These are phyloP conservation scores for Drechmeria coniospora DNA, from an alignment of 2,329 filamentous ascomycete genomes.

Conservation along the genomic window DNA sequence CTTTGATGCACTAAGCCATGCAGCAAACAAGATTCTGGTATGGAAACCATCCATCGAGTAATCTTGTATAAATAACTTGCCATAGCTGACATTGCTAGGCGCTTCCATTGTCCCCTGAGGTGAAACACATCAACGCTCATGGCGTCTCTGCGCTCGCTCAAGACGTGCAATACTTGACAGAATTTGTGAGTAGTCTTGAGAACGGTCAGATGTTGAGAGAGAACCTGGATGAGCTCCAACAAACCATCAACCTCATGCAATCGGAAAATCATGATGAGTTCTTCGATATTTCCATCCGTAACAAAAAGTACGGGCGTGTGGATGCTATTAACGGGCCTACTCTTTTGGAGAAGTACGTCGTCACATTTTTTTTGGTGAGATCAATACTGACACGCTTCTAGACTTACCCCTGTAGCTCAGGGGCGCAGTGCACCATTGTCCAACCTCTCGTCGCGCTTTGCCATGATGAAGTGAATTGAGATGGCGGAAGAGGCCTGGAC, in stretches of 20 bases:
- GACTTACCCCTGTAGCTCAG: conserved; percentile 48
- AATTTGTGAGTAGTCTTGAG: conserved; percentile 76
- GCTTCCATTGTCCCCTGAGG: conserved; percentile 61
- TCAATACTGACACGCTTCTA: conserved; percentile 18
- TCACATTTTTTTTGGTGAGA: neutral
- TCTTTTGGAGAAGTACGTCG: conserved; percentile 71
- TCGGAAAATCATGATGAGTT: conserved; percentile 90
- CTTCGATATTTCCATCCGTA: conserved; percentile 77
- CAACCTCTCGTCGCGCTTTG: conserved; percentile 62
- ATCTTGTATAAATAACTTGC: too few species aligned
- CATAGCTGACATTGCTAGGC: conserved; percentile 36
- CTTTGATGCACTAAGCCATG: conserved; percentile 87
- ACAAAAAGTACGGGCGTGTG: conserved; percentile 87
- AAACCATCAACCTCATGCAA: conserved; percentile 80
- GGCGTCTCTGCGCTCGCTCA: conserved; percentile 67
- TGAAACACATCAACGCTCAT: conserved; percentile 76
- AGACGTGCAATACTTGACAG: conserved; percentile 69
- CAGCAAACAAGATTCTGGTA: conserved; percentile 70
- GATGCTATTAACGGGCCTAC: conserved; percentile 80
- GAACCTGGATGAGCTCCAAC: conserved; percentile 82
- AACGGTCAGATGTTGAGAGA: conserved; percentile 74
- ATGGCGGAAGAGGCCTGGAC: conserved; percentile 1
- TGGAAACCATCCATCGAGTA: too few species aligned
- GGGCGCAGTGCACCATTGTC: conserved; percentile 48
- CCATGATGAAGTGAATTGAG: conserved; percentile 31